Evolutionary conservation across 2,329 filamentous ascomycete genomes (phyloP).

Genomic region (Bipolaris oryzae): DNA sequence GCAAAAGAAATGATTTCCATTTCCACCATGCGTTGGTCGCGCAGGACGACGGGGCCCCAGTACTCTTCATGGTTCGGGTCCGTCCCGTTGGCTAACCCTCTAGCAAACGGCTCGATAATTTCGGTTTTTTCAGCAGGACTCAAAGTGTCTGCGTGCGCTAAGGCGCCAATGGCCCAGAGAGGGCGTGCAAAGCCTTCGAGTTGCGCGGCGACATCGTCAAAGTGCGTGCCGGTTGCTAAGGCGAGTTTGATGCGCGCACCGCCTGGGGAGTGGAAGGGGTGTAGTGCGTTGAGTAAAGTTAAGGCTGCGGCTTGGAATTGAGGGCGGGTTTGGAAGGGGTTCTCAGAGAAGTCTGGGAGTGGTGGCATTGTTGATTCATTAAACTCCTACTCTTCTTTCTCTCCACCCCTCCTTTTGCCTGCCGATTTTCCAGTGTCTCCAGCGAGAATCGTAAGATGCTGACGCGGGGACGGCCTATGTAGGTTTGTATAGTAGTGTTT

Average conservation of each 20-base stretch:
- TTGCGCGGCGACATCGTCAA: conserved; percentile 45
- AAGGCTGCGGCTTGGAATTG: conserved; percentile 35
- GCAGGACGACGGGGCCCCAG: conserved; percentile 56
- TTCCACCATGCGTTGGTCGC: conserved; percentile 62
- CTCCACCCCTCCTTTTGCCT: no score
- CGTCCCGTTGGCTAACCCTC: conserved; percentile 44
- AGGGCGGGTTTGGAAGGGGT: conserved; percentile 28
- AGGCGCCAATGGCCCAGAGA: conserved; percentile 41
- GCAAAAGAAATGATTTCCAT: conserved; percentile 59
- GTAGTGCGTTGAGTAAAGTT: conserved; percentile 32
- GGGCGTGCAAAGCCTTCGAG: conserved; percentile 45
- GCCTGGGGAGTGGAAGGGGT: conserved; percentile 39
- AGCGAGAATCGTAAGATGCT: no score
- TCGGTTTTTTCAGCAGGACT: conserved; percentile 23
- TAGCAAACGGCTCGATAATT: conserved; percentile 35
- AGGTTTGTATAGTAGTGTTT: no score
- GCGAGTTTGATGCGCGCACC: conserved; percentile 42
- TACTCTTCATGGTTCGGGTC: conserved; percentile 49
- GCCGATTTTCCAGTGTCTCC: no score
- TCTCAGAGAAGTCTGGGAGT: conserved; percentile 38
- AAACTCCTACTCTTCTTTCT: no score
- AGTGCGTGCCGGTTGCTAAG: conserved; percentile 42
- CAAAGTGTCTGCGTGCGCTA: conserved; percentile 29
- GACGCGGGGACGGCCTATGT: no score
- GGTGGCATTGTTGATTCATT: conserved; percentile 30